Base-by-base conservation (phyloP, 1,139 yeast genomes). In the Geotrichum siamense region DNA sequence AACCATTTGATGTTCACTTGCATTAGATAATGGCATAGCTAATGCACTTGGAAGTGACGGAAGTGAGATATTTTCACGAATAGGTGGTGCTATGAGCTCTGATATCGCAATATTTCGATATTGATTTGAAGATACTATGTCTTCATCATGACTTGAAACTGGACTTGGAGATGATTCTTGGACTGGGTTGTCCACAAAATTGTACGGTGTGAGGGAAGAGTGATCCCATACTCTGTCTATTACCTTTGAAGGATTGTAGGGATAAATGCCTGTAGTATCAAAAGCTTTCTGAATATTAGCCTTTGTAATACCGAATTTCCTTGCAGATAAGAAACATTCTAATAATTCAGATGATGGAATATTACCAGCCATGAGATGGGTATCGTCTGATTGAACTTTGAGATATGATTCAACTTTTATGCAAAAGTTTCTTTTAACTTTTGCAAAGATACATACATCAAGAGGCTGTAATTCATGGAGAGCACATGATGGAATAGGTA, bases 391-490 rank as follows among this genome's bases (percentile, higher is more conserved):
- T 9, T 15, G 23, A 21, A 28, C 23, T 17, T 41, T 40, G 30
- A 45, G 20, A 27, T 27, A 41, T n/a, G 40, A 4, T 16, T 45
- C 43, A 4, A 41, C 38, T 22, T 41, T 38, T 12, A 34, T 37
- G 37, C 48, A 45, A 28, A 45, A 38, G 21, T 38, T 45, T 5
- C 44, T 28, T 19, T 45, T 45, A 3, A 41, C 17, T 21, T 41
- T 41, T 13, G 39, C 21, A 17, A 45, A 45, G 20, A 45, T 20
- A 8, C 45, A 40, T 23, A 38, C 22, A 37, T 38, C 39, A 5
- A 40, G 39, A 9, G 48, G 48, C 20, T 40, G 44, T 10, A 44
- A 32, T 20, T 44, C 48, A 38, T 41, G 48, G 16, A 36, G 32
- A 10, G 39, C 38, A 20, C 21, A 10, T 5, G 35, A 22, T 15